These are phyloP conservation scores for Pseudonectria buxi DNA, from an alignment of 2,329 filamentous ascomycete species.

Conservation along the genomic window DNA sequence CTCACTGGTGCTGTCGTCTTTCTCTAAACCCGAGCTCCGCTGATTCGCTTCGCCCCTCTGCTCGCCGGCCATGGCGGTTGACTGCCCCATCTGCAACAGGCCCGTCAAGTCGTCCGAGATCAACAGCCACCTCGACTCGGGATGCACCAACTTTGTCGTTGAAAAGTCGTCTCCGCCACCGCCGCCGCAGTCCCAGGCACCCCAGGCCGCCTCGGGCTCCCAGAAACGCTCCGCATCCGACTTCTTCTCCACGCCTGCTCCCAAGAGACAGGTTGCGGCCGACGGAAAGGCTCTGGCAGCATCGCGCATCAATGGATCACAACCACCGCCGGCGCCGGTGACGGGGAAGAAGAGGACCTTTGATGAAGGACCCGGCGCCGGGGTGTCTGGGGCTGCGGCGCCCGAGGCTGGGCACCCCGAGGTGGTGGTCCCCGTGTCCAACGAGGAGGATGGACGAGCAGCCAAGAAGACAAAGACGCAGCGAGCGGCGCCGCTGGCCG, in stretches of 20 bases:
- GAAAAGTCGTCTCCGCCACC: conserved; percentile 35
- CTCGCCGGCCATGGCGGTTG: conserved; percentile 41
- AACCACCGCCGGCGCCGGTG: conserved; percentile 15
- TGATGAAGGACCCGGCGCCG: conserved; percentile 45
- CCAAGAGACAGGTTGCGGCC: conserved; percentile 44
- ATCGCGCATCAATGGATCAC: conserved; percentile 23
- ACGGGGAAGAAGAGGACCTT: conserved; percentile 45
- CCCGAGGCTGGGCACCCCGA: conserved; percentile 6
- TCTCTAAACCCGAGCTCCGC: neutral
- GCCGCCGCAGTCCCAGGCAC: conserved; percentile 27
- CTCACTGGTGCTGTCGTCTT: neutral
- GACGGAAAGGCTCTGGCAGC: conserved; percentile 25
- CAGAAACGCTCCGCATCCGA: conserved; percentile 50
- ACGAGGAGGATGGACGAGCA: conserved; percentile 31
- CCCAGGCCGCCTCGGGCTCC: conserved; percentile 27
- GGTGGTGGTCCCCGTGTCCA: conserved; percentile 1
- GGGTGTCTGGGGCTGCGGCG: neutral
- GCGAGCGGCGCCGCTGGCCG: conserved; percentile 75
- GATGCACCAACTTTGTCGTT: conserved; percentile 62
- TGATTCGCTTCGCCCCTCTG: neutral
- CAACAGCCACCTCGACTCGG: conserved; percentile 85
- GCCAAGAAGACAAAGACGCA: conserved; percentile 63
- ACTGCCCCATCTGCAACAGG: conserved; percentile 76
- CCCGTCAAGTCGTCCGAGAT: conserved; percentile 67
- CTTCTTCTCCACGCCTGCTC: conserved; percentile 56